Evolutionary conservation across 768 basidiomycete genomes (phyloP).

Genomic region (Tricholoma flavovirens): DNA sequence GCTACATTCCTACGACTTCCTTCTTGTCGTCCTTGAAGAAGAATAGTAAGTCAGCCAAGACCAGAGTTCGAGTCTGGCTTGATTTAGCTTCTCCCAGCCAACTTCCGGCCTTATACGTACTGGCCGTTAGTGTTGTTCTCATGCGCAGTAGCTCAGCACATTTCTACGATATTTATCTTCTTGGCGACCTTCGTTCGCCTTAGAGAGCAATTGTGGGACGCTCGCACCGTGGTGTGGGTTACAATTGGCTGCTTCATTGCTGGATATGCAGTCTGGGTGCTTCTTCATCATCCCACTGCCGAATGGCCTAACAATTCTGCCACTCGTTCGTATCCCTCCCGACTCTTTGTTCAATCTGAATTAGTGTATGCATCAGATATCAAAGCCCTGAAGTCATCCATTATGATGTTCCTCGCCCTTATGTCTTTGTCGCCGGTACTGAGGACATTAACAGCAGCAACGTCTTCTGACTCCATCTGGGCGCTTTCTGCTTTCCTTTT

Average conservation of each 20-base stretch:
- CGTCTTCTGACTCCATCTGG: slow-evolving; percentile 97
- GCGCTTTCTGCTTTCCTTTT: slow-evolving; percentile 86
- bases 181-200: slow-evolving; percentile 73
- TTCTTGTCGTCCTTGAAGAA: slow-evolving; percentile 76
- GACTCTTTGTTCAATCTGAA: background rate
- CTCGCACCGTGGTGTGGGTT: slow-evolving; percentile 61
- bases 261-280: slow-evolving; percentile 62
- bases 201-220: slow-evolving; percentile 57
- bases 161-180: slow-evolving; percentile 77
- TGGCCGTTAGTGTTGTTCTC: slow-evolving; percentile 64
- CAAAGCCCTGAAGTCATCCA: slow-evolving; percentile 70
- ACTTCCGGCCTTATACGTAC: slow-evolving; percentile 76
- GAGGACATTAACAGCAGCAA: slow-evolving; percentile 87
- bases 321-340: slow-evolving; percentile 12
- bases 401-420: slow-evolving; percentile 84
- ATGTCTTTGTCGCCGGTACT: slow-evolving; percentile 89
- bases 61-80: slow-evolving; percentile 7
- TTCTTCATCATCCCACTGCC: slow-evolving; percentile 32
- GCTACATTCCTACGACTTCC: slow-evolving; percentile 67
- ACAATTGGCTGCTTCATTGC: slow-evolving; percentile 54
- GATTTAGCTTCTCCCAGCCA: slow-evolving; percentile 41
- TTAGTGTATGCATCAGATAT: slow-evolving; percentile 39
- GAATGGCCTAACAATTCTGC: slow-evolving; percentile 8
- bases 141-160: slow-evolving; percentile 78
- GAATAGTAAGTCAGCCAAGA: slow-evolving; percentile 54